Evolutionary conservation across 2,329 filamentous ascomycete genomes (phyloP), one percentile per base, ranked within the genome.

Genomic region (Curvularia sp.): DNA sequence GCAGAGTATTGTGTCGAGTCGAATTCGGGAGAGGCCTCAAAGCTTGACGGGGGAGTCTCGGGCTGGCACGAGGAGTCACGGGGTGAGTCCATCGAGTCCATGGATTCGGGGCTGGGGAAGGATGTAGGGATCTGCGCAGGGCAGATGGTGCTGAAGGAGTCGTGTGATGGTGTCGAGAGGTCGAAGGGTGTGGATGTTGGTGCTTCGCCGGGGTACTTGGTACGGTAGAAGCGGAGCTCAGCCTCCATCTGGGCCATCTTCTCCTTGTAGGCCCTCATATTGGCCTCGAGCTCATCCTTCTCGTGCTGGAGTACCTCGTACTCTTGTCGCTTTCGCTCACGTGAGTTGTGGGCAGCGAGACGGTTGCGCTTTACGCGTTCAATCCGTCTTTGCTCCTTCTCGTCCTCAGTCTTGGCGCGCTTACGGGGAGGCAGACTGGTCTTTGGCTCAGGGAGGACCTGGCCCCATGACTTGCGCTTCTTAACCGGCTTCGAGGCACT

Each of bases 1-100:
- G 95, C 95, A 98, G 95, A 93, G 97, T 96, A 93, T 97, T 97
- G 95, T 97, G 93, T 95, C 95, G 87, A 82, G 86, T 96, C 92
- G 87, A 91, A 85, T 81, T 89, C 86, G 82, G 81, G 66, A 45
- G 67, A 77, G 78, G 79, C 78, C 72, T 79, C 77, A 55, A 69
- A 69, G 55, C 70, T 65, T 66, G 77, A 78, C 59, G 65, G 65
- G 48, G 76, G 77, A 32, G 77, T 78, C 64, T 78, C 74, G 49
- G 77, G 76, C 49, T 70, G 65, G 64, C 73, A 77, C 36, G 71
- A 75, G 38, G 72, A 71, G 57, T 77, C 75, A 60, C 73, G 71
- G 53, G 75, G 75, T 32, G 75, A 77, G 67, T 77, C 75, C 63
- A 76, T 71, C 63, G 69, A 74, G 68, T 76, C 75, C 68, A 77